Conservation (phyloP, 2,329 filamentous ascomycete genomes). For the Pestalotiopsis sp. region DNA sequence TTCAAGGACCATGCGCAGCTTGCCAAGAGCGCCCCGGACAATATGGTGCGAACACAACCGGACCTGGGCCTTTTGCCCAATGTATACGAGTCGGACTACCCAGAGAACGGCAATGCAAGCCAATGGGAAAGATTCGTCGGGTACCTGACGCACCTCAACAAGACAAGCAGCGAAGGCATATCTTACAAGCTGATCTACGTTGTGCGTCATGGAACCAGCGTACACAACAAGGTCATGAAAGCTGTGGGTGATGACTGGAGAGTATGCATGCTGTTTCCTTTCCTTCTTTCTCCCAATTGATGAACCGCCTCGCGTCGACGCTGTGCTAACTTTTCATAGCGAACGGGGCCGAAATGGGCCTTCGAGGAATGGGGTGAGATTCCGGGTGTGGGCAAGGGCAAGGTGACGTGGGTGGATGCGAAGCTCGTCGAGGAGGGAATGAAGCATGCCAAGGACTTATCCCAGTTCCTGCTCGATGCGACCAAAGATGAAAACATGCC, state of each 20-base stretch:
- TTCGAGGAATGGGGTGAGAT: background rate
- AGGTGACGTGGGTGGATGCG: conserved; percentile 18
- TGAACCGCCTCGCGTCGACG: background rate
- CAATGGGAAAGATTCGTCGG: conserved; percentile 14
- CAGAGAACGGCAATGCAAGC: rapidly evolving
- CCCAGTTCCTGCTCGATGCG: conserved; percentile 15
- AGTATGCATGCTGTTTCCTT: conserved; percentile 10
- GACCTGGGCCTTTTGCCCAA: background rate
- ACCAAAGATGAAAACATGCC: conserved; percentile 13
- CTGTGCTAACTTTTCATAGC: background rate
- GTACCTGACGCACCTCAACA: conserved; percentile 15
- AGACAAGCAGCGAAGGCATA: conserved; percentile 2
- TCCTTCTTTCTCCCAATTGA: background rate
- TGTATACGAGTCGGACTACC: background rate
- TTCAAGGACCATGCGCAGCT: background rate
- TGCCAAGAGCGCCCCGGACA: background rate
- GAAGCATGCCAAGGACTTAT: conserved; percentile 11
- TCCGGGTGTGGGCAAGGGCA: background rate
- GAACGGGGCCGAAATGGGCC: background rate
- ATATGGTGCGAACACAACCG: background rate
- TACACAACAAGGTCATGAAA: conserved; percentile 21
- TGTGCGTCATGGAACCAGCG: conserved; percentile 18
- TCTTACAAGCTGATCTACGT: conserved; percentile 20
- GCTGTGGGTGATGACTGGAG: conserved; percentile 13
- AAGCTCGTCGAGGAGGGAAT: conserved; percentile 16